Evolutionary conservation across 192 early-diverging fungal genomes (phyloP), one percentile per base, ranked within the genome.

Genomic region (Funneliformis mosseae): DNA sequence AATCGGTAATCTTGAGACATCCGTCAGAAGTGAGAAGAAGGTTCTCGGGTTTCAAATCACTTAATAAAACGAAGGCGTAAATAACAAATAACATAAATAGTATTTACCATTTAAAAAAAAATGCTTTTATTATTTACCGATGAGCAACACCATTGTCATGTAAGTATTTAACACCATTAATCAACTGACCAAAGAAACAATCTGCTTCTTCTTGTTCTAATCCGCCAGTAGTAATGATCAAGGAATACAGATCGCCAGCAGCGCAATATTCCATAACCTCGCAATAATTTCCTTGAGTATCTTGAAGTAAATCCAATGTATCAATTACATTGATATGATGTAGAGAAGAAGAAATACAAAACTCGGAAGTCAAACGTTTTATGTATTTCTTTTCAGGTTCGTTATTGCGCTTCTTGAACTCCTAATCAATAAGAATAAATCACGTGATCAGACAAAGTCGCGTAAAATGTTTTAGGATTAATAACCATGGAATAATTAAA

Each of bases 31-130:
- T 92, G 39, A 96, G 78, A 4, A 96, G 79, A 28, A 96, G 83
- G 82, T 96, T 96, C 83, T 96, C 95, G 23, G 95, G 95, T 80
- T 96, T 96, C n/a, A 96, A 80, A 81, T 96, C 94, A 21, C 90
- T 79, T 41, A 48, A 66, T 67, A 28, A 27, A 67, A 78, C 23
- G 12, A 43, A 77, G 21, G 18, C 3, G 12, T 66, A 21, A 77
- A 27, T 66, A 63, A 66, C 27, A 63, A 45, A 67, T 38, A 67
- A 27, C 18, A 78, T 64, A 27, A 67, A n/a, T 18, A 23, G 25
- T 27, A 4, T 33, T 27, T 18, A n/a, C n/a, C n/a, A n/a, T n/a
- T n/a, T n/a, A n/a, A 62, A 39, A 8, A 41, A 63, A 42, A 27
- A 42, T 67, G 48, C n/a, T 46, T 27, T 28, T 72, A 86, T 84